phyloP scores from a whole-genome alignment of 306 rosid genomes.

The Abrus precatorius region DNA sequence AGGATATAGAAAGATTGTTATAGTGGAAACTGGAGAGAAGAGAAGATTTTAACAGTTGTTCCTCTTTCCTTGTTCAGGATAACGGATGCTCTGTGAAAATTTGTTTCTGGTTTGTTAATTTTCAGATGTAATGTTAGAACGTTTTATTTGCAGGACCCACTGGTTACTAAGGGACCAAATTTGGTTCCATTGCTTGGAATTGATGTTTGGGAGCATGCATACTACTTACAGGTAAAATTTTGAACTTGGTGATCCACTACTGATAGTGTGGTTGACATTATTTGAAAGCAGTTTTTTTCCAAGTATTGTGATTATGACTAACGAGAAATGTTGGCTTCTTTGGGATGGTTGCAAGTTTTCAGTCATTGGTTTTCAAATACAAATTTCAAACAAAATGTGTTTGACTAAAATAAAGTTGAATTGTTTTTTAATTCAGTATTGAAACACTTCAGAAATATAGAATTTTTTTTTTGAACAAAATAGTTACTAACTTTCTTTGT shows the following conservation, averaged over 20 bases:
- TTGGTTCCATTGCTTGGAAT: conserved; percentile 94
- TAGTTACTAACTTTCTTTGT: not conserved
- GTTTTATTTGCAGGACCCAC: conserved; percentile 79
- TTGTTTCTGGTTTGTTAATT: conserved; percentile 26
- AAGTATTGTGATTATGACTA: conserved; percentile 15
- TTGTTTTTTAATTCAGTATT: not conserved
- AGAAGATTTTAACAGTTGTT: not conserved
- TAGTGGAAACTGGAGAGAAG: not conserved
- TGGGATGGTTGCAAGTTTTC: not conserved
- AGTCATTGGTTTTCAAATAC: not conserved
- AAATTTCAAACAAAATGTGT: not conserved
- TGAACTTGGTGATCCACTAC: conserved; percentile 26
- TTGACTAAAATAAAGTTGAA: not conserved
- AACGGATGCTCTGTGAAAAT: not conserved
- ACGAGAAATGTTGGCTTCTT: not conserved
- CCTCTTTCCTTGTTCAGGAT: not conserved
- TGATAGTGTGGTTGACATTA: conserved; percentile 21
- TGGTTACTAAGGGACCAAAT: conserved; percentile 83
- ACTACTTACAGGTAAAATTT: conserved; percentile 89
- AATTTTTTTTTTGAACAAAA: not conserved
- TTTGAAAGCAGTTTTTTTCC: conserved; percentile 29
- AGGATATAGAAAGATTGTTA: conserved; percentile 26
- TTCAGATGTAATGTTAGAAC: conserved; percentile 47
- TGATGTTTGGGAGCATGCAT: conserved; percentile 99
- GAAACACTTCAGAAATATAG: not conserved